phyloP scores from a whole-genome alignment of 2,329 filamentous ascomycete genomes.

The Nemania sp. region DNA sequence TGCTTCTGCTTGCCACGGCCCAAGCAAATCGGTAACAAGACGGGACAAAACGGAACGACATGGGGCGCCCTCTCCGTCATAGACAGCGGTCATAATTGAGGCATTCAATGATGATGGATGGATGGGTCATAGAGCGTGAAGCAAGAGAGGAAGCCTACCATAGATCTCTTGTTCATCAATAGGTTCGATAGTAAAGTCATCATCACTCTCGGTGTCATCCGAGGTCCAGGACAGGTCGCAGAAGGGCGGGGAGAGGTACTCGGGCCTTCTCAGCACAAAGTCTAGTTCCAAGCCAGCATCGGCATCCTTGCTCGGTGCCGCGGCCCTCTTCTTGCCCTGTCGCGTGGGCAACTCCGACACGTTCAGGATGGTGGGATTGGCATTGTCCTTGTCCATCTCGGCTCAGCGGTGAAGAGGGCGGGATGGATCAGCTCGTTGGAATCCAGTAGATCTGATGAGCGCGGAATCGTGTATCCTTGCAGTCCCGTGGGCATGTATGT shows the following conservation, averaged over 20 bases:
- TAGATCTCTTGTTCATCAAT: conserved; percentile 98
- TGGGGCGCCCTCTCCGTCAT: neutral
- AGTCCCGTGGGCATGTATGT: no score
- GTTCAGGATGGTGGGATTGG: conserved; percentile 91
- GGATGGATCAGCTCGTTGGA: neutral
- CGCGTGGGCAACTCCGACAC: conserved; percentile 86
- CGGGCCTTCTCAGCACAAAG: conserved; percentile 50
- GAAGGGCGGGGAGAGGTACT: conserved; percentile 49
- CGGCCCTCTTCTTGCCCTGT: conserved; percentile 56
- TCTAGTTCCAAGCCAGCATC: conserved; percentile 55
- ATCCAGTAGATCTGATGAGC: no score
- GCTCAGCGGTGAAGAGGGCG: neutral
- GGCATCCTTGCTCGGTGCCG: conserved; percentile 51
- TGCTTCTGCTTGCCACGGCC: neutral
- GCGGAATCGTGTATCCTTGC: no score
- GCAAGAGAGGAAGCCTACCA: conserved; percentile 47
- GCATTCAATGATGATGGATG: neutral
- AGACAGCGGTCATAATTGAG: neutral
- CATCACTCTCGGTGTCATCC: conserved; percentile 49
- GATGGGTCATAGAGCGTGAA: neutral
- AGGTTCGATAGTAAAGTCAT: conserved; percentile 71
- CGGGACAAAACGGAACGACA: neutral
- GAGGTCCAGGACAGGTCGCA: conserved; percentile 44
- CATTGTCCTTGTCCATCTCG: conserved; percentile 65
- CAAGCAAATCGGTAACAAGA: neutral